Percentiles rank a stretch among this genome's conserved stretches.
Conservation (phyloP, 1,284 basidiomycete genomes). For the Neonothopanus nambi region DNA sequence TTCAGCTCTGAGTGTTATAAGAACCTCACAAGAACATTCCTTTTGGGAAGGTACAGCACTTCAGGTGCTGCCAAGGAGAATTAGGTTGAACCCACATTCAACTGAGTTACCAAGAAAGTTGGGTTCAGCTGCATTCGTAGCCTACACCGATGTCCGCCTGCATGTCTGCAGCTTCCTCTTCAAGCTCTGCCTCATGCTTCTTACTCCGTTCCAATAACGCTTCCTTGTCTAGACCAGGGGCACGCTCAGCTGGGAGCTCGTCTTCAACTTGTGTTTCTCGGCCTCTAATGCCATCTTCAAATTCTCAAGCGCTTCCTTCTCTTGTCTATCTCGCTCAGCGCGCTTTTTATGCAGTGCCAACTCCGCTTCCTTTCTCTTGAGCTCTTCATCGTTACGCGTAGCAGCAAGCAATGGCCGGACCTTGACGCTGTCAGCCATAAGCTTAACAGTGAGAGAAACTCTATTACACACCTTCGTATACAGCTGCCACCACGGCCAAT, state of each 20-base stretch:
- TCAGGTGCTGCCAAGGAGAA: no score
- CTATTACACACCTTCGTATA: constrained; percentile 89
- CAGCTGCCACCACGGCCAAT: constrained; percentile 99
- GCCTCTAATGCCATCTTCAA: constrained; percentile 79
- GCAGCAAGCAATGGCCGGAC: constrained; percentile 92
- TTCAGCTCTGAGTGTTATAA: no score
- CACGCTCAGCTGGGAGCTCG: constrained; percentile 81
- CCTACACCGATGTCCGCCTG: constrained; percentile 87
- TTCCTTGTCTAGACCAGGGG: constrained; percentile 84
- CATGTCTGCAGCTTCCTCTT: constrained; percentile 81
- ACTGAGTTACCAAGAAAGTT: no score
- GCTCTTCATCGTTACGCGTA: constrained; percentile 91
- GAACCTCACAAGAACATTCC: no score
- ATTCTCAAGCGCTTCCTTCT: constrained; percentile 76
- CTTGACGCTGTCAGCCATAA: constrained; percentile 33
- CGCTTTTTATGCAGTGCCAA: constrained; percentile 80
- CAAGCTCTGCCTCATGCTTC: constrained; percentile 79
- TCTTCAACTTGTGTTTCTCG: constrained; percentile 83
- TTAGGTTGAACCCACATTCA: no score
- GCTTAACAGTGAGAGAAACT: background rate
- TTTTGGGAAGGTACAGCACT: no score
- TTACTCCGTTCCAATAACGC: constrained; percentile 84
- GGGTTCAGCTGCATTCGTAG: no score
- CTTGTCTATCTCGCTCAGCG: constrained; percentile 82
- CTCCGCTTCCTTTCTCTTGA: constrained; percentile 88